phyloP scores from a whole-genome alignment of 1,284 basidiomycete species.

The Exobasidium rhododendri region DNA sequence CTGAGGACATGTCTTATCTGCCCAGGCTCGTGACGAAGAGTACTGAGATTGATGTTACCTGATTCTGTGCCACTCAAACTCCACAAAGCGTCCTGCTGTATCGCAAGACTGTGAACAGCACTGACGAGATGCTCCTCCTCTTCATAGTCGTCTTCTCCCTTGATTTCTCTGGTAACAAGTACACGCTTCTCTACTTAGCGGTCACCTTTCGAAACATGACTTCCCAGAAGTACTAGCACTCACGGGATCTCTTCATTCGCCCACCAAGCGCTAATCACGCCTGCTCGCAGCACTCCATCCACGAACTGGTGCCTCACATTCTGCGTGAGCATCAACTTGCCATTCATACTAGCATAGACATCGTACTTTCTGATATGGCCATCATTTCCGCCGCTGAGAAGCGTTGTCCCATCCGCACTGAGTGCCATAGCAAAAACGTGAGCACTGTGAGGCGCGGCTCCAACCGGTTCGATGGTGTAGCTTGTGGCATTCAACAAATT shows the following conservation, averaged over 20 bases:
- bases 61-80: conserved; percentile 43
- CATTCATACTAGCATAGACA: conserved; percentile 80
- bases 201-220: conserved; percentile 79
- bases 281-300: conserved; percentile 85
- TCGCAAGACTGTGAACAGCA: conserved; percentile 47
- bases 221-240: conserved; percentile 58
- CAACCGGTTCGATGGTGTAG: conserved; percentile 76
- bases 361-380: conserved; percentile 92
- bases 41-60: conserved; percentile 69
- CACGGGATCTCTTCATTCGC: conserved; percentile 55
- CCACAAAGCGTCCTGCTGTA: conserved; percentile 50
- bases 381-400: conserved; percentile 87
- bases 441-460: conserved; percentile 81
- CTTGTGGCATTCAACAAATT: conserved; percentile 15
- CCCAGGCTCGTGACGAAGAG: conserved; percentile 86
- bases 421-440: conserved; percentile 81
- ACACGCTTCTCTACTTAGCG: no score
- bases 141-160: conserved; percentile 43
- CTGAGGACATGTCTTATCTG: conserved; percentile 70
- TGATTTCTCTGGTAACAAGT: conserved; percentile 82
- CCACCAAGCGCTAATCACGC: conserved; percentile 86
- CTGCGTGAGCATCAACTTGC: conserved; percentile 79
- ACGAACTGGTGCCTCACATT: conserved; percentile 87
- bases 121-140: conserved; percentile 37
- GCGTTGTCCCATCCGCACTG: conserved; percentile 80